Conservation (phyloP, 2,329 filamentous ascomycete species). For the Trichothecium sympodiale region DNA sequence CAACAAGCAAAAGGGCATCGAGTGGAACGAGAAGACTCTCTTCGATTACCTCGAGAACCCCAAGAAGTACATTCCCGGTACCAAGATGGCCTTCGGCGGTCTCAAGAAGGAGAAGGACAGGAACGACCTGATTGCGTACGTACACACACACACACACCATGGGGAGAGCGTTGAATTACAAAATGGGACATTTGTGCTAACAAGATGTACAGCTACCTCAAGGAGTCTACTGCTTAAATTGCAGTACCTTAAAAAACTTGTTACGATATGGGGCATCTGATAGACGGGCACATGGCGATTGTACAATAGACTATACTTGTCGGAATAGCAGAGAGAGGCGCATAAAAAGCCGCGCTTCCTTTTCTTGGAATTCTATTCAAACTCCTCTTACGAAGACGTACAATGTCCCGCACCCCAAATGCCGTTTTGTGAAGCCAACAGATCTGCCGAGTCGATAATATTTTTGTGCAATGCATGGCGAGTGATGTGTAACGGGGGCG, state of each 20-base stretch:
- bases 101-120: slow-evolving; percentile 99
- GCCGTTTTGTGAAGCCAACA: too few species aligned
- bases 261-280: slow-evolving; percentile 20
- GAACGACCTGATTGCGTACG: slow-evolving; percentile 96
- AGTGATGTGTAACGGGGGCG: too few species aligned
- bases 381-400: slow-evolving; percentile 23
- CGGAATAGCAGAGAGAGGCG: slow-evolving; percentile 17
- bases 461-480: too few species aligned
- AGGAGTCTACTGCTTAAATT: slow-evolving; percentile 57
- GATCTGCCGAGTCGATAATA: too few species aligned
- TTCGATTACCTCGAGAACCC: slow-evolving; percentile 99
- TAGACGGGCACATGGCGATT: slow-evolving; percentile 24
- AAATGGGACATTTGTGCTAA: slow-evolving; percentile 11
- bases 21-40: slow-evolving; percentile 77
- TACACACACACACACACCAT: slow-evolving; percentile 12
- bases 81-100: slow-evolving; percentile 99
- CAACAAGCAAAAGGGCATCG: slow-evolving; percentile 95
- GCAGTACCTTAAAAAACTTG: slow-evolving; percentile 12
- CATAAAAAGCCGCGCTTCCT: slow-evolving; percentile 8
- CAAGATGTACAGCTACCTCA: slow-evolving; percentile 44
- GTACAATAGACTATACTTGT: slow-evolving; percentile 25
- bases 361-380: slow-evolving; percentile 18
- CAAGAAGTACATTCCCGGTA: slow-evolving; percentile 99
- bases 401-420: too few species aligned
- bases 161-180: not conserved